Percentiles rank a stretch among this genome's conserved stretches.
These are phyloP conservation scores for Solanum neorickii DNA, from an alignment of 257 asterid genomes.

Conservation along the genomic window DNA sequence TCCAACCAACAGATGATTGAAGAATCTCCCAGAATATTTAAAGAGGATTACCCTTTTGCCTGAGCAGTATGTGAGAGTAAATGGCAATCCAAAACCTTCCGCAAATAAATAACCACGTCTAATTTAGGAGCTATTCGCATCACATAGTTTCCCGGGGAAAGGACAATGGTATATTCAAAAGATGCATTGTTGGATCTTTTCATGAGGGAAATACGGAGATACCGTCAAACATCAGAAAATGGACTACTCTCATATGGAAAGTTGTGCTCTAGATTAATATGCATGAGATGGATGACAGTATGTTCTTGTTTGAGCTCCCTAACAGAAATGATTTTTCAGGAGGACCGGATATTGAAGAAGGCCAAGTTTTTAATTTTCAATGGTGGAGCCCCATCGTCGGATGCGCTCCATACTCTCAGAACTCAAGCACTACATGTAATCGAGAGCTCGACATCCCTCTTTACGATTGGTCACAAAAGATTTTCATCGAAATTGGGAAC, in stretches of 20 bases:
- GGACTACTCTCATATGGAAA: neutral
- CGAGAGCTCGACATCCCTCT: neutral
- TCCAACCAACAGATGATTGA: neutral
- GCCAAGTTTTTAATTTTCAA: neutral
- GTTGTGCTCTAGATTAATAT: neutral
- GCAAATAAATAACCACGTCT: neutral
- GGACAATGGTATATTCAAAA: neutral
- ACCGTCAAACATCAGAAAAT: neutral
- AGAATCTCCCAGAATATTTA: neutral
- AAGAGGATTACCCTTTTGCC: neutral
- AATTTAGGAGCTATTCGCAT: neutral
- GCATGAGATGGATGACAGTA: neutral
- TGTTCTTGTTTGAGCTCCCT: neutral
- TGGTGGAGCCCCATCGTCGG: neutral
- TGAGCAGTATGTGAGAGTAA: neutral
- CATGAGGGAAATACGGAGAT: neutral
- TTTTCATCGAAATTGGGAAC: neutral
- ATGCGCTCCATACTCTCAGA: neutral
- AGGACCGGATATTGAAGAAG: neutral
- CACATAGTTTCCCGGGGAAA: neutral
- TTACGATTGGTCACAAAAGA: neutral
- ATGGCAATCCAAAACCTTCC: neutral
- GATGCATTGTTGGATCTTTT: neutral
- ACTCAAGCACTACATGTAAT: neutral
- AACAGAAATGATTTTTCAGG: neutral